phyloP scores from a whole-genome alignment of 2,329 filamentous ascomycete genomes.

The Bertia moriformis region DNA sequence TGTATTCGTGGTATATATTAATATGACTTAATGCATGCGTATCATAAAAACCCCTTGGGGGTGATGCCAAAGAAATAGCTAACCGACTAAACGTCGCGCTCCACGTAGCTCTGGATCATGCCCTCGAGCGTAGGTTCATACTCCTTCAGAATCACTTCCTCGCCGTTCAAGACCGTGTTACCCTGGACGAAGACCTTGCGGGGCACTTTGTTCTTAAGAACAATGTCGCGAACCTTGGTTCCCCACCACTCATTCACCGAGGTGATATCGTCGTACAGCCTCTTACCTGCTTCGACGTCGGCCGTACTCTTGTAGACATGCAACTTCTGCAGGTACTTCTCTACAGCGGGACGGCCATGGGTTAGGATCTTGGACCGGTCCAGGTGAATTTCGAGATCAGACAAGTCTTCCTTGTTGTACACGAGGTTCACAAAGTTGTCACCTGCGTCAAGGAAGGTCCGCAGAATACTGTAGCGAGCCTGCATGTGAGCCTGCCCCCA shows the following conservation, averaged over 20 bases:
- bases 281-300: slow-evolving; percentile 62
- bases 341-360: slow-evolving; percentile 64
- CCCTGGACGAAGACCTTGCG: slow-evolving; percentile 87
- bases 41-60: too few species aligned
- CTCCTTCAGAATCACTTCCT: slow-evolving; percentile 31
- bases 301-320: slow-evolving; percentile 88
- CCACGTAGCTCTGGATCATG: slow-evolving; percentile 32
- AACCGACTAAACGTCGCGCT: slow-evolving; percentile 16
- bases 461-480: slow-evolving; percentile 74
- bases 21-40: too few species aligned
- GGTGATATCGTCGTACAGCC: slow-evolving; percentile 74
- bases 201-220: slow-evolving; percentile 66
- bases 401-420: slow-evolving; percentile 58
- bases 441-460: slow-evolving; percentile 73
- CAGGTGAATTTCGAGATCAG: slow-evolving; percentile 67
- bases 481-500: slow-evolving; percentile 91
- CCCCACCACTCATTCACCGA: slow-evolving; percentile 76
- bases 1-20: too few species aligned
- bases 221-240: slow-evolving; percentile 60
- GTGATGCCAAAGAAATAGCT: too few species aligned
- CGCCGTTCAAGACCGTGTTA: slow-evolving; percentile 59
- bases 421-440: slow-evolving; percentile 74
- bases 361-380: slow-evolving; percentile 78
- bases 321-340: slow-evolving; percentile 75
- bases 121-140: slow-evolving; percentile 39